These are phyloP conservation scores for sunflower (Helianthus annuus) DNA, from an alignment of 129 eudicot species.

Conservation along the genomic window HanXRQr2.0-SUNRISE NC_035438.2:15533005-15533504, in stretches of 20 bases:
- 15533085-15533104: too few relatives aligned
- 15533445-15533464: neutral
- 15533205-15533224: conserved; percentile 1
- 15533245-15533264: conserved; percentile 13
- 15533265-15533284: neutral
- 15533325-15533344: neutral
- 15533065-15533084: too few relatives aligned
- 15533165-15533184: neutral
- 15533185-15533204: neutral
- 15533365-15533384: neutral
- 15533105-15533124: neutral
- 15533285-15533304: conserved; percentile 8
- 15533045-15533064: too few relatives aligned
- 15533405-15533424: neutral
- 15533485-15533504: neutral
- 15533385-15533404: conserved; percentile 12
- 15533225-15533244: neutral
- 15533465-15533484: conserved; percentile 9
- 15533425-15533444: conserved; percentile 12
- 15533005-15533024: too few relatives aligned
- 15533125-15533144: conserved; percentile 21
- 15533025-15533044: too few relatives aligned
- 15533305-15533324: neutral
- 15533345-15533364: neutral
- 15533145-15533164: conserved; percentile 2